phyloP scores from a whole-genome alignment of 768 basidiomycete genomes.

The Strobilomyces confusus region DNA sequence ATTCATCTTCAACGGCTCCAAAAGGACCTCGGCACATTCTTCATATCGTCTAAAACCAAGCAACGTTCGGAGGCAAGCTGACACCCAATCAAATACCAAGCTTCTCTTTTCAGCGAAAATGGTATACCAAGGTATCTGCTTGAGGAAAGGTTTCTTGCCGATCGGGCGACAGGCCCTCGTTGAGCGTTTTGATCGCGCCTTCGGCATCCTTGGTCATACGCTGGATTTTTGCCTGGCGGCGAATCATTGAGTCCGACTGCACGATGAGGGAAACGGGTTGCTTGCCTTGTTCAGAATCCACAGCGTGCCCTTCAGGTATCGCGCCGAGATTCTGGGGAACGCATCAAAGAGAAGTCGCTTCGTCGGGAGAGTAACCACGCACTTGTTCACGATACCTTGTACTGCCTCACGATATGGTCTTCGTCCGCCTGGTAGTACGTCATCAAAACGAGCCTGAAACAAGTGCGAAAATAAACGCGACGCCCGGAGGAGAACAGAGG shows the following conservation, averaged over 20 bases:
- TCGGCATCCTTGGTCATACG: slow-evolving; percentile 67
- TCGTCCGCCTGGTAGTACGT: slow-evolving; percentile 79
- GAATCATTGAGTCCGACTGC: neutral
- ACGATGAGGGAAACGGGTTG: neutral
- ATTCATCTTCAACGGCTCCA: slow-evolving; percentile 62
- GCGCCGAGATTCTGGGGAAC: slow-evolving; percentile 41
- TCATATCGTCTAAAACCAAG: slow-evolving; percentile 59
- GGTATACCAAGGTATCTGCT: slow-evolving; percentile 62
- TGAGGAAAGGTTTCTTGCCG: slow-evolving; percentile 56
- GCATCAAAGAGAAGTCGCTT: neutral
- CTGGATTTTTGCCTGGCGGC: slow-evolving; percentile 60
- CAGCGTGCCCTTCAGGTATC: slow-evolving; percentile 63
- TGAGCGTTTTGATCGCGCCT: slow-evolving; percentile 61
- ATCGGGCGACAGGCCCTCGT: slow-evolving; percentile 52
- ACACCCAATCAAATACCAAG: neutral
- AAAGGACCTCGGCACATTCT: slow-evolving; percentile 64
- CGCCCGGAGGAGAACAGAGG: neutral
- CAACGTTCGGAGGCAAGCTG: slow-evolving; percentile 69
- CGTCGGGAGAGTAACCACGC: slow-evolving; percentile 14
- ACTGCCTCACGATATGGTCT: slow-evolving; percentile 56
- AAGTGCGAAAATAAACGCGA: neutral
- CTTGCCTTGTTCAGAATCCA: slow-evolving; percentile 72
- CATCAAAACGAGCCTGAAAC: slow-evolving; percentile 64
- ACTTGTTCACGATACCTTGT: slow-evolving; percentile 64
- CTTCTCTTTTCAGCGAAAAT: neutral